Evolutionary conservation across 2,329 filamentous ascomycete genomes (phyloP), one percentile per base, ranked within the genome.

Genomic region (Phyllosticta paracitricarpa): DNA sequence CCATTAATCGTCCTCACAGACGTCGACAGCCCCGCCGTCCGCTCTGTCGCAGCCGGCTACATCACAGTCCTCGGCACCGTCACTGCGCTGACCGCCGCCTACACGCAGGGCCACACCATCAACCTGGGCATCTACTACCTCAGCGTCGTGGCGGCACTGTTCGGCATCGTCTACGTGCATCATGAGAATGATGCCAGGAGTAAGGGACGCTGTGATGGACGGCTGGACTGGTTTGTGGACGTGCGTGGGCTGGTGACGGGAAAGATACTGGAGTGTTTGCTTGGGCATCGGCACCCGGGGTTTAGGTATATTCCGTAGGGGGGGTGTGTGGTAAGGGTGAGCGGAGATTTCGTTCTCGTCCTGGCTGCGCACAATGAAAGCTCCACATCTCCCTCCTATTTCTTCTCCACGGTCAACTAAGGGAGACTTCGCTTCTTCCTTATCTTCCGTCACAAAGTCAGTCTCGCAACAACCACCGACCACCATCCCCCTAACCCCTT

Each of bases 21-120:
- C 64, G 77, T 82, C 0, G 78, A 79, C 0, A 82, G 82, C 0
- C 82, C 82, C 0, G 78, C 81, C 9, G 74, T 84, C 1, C 78
- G 82, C 25, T 82, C 83, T 4, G 80, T 85, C 0, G 78, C 81
- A 0, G 77, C 80, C 24, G 82, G 76, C 3, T 85, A 81, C 63
- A 79, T 85, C 58, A 17, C 19, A 4, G 54, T 54, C 17, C 25
- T 85, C 2, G 82, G 82, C 10, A 84, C 81, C 0, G 73, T 81
- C 10, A 83, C 82, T 51, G 82, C 82, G 26, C 81, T 85, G 51
- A 71, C 85, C 2, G 80, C 83, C 1, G 19, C 40, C 53, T 83
- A 79, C 65, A 51, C 30, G 3, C 73, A 70, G 33, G 58, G 58
- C 9, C 78, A 75, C 57, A 79, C 79, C 4, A 84, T 85, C 75